These are phyloP conservation scores for Fusarium keratoplasticum DNA, from an alignment of 2,329 filamentous ascomycete genomes.

Conservation along the genomic window DNA sequence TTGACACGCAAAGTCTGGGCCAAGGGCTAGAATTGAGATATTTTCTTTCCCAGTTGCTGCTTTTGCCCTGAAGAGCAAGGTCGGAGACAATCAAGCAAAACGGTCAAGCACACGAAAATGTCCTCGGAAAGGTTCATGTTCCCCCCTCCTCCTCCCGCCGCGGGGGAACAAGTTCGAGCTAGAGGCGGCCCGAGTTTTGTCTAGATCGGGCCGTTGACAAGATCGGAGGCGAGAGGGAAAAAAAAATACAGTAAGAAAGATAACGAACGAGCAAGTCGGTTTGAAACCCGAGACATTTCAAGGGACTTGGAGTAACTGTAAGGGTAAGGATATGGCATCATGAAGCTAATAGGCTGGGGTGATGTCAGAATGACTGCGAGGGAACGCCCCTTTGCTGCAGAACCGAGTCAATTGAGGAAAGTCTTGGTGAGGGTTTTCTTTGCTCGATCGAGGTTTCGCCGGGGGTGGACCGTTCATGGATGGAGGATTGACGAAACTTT, in stretches of 20 bases:
- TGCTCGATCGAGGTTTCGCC: slow-evolving; percentile 20
- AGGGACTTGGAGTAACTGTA: neutral
- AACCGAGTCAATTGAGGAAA: slow-evolving; percentile 15
- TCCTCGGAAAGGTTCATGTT: neutral
- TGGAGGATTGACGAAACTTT: neutral
- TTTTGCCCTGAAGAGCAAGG: slow-evolving; percentile 1
- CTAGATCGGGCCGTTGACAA: slow-evolving; percentile 32
- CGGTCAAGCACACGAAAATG: slow-evolving; percentile 1
- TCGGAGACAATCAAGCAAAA: slow-evolving; percentile 6
- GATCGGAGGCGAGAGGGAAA: neutral
- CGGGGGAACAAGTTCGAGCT: slow-evolving; percentile 3
- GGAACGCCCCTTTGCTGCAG: slow-evolving; percentile 30
- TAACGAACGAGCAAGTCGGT: slow-evolving; percentile 13
- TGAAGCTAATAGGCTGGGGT: slow-evolving; percentile 11
- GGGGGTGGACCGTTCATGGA: slow-evolving; percentile 16
- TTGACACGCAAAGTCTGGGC: slow-evolving; percentile 1
- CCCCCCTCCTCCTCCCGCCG: neutral
- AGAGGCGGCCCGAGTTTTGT: slow-evolving; percentile 35
- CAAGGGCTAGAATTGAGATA: slow-evolving; percentile 25
- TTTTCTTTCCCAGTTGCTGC: slow-evolving; percentile 8
- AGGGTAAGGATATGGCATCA: slow-evolving; percentile 10
- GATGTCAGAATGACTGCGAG: slow-evolving; percentile 32
- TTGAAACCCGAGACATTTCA: slow-evolving; percentile 19
- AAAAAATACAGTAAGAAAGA: neutral
- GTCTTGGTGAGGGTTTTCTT: slow-evolving; percentile 30